Conservation (phyloP, 768 basidiomycete species). For the Chalciporus sphaerocephalus region DNA sequence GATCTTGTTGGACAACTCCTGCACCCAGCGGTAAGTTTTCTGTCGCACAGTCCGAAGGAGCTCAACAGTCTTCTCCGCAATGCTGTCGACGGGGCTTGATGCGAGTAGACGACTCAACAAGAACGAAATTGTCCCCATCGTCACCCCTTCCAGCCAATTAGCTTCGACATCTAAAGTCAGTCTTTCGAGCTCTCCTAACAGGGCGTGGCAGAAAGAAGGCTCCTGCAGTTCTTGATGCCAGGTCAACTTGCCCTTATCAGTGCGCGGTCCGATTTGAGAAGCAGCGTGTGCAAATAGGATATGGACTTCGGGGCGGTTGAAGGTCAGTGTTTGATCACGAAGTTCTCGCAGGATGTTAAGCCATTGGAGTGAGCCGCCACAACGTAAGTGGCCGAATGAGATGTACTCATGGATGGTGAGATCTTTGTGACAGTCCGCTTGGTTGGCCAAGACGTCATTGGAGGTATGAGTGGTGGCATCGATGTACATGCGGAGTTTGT, state of each 20-base stretch:
- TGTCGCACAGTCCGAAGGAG: constrained; percentile 29
- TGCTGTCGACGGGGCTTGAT: constrained; percentile 5
- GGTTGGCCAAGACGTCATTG: constrained; percentile 42
- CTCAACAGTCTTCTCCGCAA: constrained; percentile 14
- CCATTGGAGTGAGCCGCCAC: constrained; percentile 46
- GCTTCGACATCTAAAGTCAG: constrained; percentile 34
- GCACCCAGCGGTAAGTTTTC: constrained; percentile 32
- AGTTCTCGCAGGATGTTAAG: constrained; percentile 47
- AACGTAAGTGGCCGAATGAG: constrained; percentile 43
- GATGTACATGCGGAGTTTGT: constrained; percentile 36
- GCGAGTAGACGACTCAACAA: constrained; percentile 37
- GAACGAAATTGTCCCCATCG: constrained; percentile 32
- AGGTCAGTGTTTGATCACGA: constrained; percentile 35
- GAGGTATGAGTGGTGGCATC: constrained; percentile 35
- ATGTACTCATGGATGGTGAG: constrained; percentile 44
- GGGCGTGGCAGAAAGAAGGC: constrained; percentile 31
- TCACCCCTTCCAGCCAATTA: constrained; percentile 39
- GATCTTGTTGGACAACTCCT: constrained; percentile 22
- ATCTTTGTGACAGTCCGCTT: constrained; percentile 37
- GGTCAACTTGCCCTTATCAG: constrained; percentile 9
- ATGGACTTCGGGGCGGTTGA: constrained; percentile 39
- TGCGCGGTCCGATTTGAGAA: constrained; percentile 39
- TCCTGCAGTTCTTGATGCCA: constrained; percentile 41
- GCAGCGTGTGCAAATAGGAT: constrained; percentile 41
- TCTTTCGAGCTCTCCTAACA: constrained; percentile 35